A percentile compares a stretch with the other conserved stretches of the same genome.
Conservation (phyloP, 306 rosid species). For the Vigna angularis region DNA sequence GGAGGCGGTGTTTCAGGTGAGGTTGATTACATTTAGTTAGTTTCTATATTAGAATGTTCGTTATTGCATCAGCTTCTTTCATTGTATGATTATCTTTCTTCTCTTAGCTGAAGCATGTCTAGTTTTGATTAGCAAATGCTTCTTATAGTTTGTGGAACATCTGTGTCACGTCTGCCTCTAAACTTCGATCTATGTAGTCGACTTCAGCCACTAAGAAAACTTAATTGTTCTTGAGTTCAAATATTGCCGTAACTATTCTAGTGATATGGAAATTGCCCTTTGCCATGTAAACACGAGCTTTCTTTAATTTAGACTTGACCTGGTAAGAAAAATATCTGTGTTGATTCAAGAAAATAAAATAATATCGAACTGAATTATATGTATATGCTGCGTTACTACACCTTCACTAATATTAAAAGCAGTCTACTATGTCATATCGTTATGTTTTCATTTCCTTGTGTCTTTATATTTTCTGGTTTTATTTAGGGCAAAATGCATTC, state of each 20-base stretch:
- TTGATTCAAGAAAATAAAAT: not conserved
- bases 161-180: conserved; percentile 2
- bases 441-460: not conserved
- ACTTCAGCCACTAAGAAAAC: not conserved
- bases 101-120: conserved; percentile 24
- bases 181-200: not conserved
- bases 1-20: conserved; percentile 94
- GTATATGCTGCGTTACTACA: not conserved
- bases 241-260: not conserved
- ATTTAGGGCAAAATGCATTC: not conserved
- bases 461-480: not conserved
- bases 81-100: not conserved
- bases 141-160: not conserved
- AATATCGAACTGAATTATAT: not conserved
- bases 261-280: not conserved
- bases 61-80: conserved; percentile 31
- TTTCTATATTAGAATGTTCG: conserved; percentile 18
- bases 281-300: not conserved
- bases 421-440: not conserved
- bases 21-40: conserved; percentile 28
- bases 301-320: not conserved
- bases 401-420: not conserved
- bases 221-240: not conserved
- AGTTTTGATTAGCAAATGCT: conserved; percentile 19
- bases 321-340: not conserved